A percentile compares a stretch with the other conserved stretches of the same genome.
Conservation (phyloP, 768 basidiomycete species). For the Suillus hirtellus region DNA sequence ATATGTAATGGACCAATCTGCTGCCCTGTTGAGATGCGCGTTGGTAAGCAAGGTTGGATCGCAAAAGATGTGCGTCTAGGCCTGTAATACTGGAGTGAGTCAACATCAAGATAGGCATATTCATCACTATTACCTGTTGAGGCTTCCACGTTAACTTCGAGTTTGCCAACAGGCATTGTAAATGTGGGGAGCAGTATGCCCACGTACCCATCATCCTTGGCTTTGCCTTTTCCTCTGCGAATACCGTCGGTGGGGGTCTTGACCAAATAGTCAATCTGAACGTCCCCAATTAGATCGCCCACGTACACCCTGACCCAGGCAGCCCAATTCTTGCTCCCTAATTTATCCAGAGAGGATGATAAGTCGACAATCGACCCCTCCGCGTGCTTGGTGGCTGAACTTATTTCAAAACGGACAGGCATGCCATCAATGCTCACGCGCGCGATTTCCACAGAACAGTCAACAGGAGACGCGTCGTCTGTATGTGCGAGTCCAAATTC, state of each 20-base stretch:
- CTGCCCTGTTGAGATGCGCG: constrained; percentile 40
- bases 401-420: constrained; percentile 60
- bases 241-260: constrained; percentile 26
- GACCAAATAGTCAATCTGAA: constrained; percentile 70
- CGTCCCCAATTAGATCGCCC: constrained; percentile 48
- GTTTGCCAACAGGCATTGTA: constrained; percentile 60
- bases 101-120: constrained; percentile 1
- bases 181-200: constrained; percentile 72
- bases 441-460: constrained; percentile 49
- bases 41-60: constrained; percentile 60
- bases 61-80: constrained; percentile 43
- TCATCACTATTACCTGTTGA: constrained; percentile 47
- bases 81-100: constrained; percentile 29
- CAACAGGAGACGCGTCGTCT: constrained; percentile 15
- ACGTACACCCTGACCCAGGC: constrained; percentile 65
- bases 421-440: constrained; percentile 65
- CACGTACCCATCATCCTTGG: constrained; percentile 32
- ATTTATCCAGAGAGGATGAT: constrained; percentile 50
- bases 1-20: constrained; percentile 55
- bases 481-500: constrained; percentile 70
- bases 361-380: constrained; percentile 35
- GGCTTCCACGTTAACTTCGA: constrained; percentile 61
- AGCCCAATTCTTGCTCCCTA: constrained; percentile 59
- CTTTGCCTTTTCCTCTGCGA: constrained; percentile 39
- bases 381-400: constrained; percentile 38